Evolutionary conservation across 1,139 yeast genomes (phyloP).

Genomic region (Tardiomyces digboiensis): DNA sequence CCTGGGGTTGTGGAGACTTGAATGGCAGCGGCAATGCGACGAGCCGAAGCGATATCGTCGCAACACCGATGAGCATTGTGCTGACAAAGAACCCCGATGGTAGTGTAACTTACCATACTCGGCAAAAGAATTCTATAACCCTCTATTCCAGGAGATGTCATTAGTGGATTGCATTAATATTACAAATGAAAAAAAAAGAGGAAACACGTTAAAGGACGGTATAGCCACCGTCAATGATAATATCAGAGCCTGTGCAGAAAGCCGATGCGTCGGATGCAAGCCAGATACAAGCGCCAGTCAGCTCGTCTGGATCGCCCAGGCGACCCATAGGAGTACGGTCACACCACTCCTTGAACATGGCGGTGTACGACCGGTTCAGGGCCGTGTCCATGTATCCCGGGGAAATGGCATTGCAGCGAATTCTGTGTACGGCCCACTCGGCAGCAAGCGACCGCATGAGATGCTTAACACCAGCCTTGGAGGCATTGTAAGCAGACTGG

Average conservation of each 20-base stretch:
- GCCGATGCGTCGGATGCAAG: constrained; percentile 55
- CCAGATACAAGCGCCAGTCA: constrained; percentile 61
- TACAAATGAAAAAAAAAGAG: too few species aligned
- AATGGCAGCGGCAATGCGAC: too few species aligned
- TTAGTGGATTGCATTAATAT: too few species aligned
- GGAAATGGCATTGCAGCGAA: constrained; percentile 45
- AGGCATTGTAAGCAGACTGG: constrained; percentile 50
- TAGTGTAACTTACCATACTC: too few species aligned
- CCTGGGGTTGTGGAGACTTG: too few species aligned
- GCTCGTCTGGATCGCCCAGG: constrained; percentile 56
- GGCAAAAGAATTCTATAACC: too few species aligned
- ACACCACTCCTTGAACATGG: constrained; percentile 43
- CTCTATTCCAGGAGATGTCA: too few species aligned
- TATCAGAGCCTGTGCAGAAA: constrained; percentile 57
- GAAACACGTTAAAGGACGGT: constrained; percentile 30
- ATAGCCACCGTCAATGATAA: constrained; percentile 65
- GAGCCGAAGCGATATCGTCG: too few species aligned
- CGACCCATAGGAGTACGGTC: constrained; percentile 59
- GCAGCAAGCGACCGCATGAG: constrained; percentile 45
- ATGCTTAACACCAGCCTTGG: constrained; percentile 53
- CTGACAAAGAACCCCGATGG: too few species aligned
- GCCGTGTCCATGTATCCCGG: constrained; percentile 57
- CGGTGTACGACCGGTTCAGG: constrained; percentile 40
- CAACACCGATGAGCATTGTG: too few species aligned
- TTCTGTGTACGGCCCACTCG: constrained; percentile 47